Base-by-base conservation (phyloP, 805 yeast genomes). In the Pichia phayaonensis region DNA sequence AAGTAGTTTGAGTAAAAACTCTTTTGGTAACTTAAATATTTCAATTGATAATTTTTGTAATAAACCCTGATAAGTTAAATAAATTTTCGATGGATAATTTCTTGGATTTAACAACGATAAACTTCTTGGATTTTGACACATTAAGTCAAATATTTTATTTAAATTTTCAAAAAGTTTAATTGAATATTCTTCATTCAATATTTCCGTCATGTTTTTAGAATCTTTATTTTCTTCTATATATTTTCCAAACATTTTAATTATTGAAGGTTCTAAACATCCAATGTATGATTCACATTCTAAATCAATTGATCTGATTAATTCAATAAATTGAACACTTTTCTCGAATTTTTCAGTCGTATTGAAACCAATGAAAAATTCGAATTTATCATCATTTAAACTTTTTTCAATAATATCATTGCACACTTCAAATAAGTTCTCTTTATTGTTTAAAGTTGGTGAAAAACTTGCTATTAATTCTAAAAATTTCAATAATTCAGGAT, bases 91-190 rank as follows among this genome's bases (percentile, higher is more conserved):
- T 11, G 48, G 23, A 29, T 50, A 55, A 16, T 48, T 48, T 42
- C 51, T 55, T 0, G 56, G 56, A 41, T 55, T 55, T 21, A 53
- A 23, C 3, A 44, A 12, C 18, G 40, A 20, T 24, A 55, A 45
- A n/a, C 40, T 24, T 16, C 27, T 41, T 20, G 56, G 51, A n/a
- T 51, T 43, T 22, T 16, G 38, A 44, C 54, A 55, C 5, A 51
- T 38, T 16, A 39, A 18, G 45, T 53, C 56, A 42, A 55, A 31
- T 4, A 51, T 42, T 42, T 24, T 7, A 31, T 53, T 55, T 11
- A 55, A 53, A 10, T 24, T 3, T 24, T 26, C 20, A 24, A 23
- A 22, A 26, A 45, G 26, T 16, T 27, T 21, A 4, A 12, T 26
- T 12, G 31, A 21, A 27, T 29, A 27, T n/a, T 43, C 12, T 11